A percentile compares a stretch with the other conserved stretches of the same genome.
These are phyloP conservation scores for Melampsora americana DNA, from an alignment of 1,284 basidiomycete species.

Conservation along the genomic window DNA sequence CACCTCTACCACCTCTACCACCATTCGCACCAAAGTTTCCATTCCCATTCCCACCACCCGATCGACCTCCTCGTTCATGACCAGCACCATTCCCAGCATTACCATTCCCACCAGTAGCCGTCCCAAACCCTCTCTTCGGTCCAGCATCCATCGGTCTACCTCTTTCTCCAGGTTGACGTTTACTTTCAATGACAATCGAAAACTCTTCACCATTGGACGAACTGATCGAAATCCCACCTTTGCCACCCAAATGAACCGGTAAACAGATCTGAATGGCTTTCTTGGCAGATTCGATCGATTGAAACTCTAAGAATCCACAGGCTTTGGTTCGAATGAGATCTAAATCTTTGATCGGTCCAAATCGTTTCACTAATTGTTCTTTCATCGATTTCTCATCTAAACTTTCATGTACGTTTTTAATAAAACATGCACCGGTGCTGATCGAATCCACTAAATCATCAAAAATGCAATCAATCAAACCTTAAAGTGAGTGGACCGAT, in stretches of 20 bases:
- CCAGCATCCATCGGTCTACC: conserved; percentile 39
- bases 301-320: conserved; percentile 92
- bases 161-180: conserved; percentile 39
- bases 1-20: conserved; percentile 24
- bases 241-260: conserved; percentile 67
- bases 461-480: conserved; percentile 77
- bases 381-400: conserved; percentile 65
- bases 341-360: conserved; percentile 80
- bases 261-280: conserved; percentile 76
- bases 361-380: conserved; percentile 64
- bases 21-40: conserved; percentile 2
- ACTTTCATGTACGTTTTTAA: conserved; percentile 69
- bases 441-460: conserved; percentile 29
- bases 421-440: conserved; percentile 26
- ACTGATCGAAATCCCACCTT: conserved; percentile 79
- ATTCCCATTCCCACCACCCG: conserved; percentile 35
- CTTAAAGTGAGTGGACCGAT: too few relatives aligned
- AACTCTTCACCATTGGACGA: conserved; percentile 51
- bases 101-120: conserved; percentile 54
- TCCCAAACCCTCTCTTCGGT: conserved; percentile 36
- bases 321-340: conserved; percentile 84
- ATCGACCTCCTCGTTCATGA: conserved; percentile 45
- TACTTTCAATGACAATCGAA: conserved; percentile 40
- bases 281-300: conserved; percentile 70
- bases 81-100: conserved; percentile 47